Evolutionary conservation across 345 rosid genomes (phyloP).

Genomic region (Brassica cretica): DNA sequence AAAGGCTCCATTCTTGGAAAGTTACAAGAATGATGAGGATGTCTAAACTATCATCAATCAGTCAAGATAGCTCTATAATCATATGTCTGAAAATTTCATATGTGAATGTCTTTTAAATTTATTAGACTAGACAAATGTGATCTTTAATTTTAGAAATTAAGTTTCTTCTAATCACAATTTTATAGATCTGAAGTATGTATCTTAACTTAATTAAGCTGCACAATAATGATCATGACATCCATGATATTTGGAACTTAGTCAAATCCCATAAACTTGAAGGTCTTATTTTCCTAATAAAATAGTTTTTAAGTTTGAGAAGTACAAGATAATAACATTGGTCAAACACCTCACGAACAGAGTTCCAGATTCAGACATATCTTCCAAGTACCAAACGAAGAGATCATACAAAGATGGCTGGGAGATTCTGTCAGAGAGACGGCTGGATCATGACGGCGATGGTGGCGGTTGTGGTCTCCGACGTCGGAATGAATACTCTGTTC

Average conservation of each 20-base stretch:
- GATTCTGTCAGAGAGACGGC: constrained; percentile 27
- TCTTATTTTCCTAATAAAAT: background rate
- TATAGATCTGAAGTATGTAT: too few relatives aligned
- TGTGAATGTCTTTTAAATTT: constrained; percentile 17
- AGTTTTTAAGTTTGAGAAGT: background rate
- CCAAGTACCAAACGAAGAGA: background rate
- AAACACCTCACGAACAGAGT: background rate
- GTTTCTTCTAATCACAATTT: constrained; percentile 13
- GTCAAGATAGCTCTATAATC: background rate
- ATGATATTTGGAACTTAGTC: background rate
- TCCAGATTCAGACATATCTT: constrained; percentile 5
- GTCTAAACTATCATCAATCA: constrained; percentile 30
- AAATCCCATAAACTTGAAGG: background rate
- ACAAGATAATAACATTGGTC: background rate
- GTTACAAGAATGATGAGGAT: constrained; percentile 45
- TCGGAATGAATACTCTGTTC: constrained; percentile 39
- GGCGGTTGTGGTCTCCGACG: constrained; percentile 31
- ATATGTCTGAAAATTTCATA: background rate
- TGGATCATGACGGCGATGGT: constrained; percentile 51
- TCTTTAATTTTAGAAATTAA: constrained; percentile 14
- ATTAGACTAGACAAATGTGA: constrained; percentile 29
- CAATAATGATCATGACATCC: background rate
- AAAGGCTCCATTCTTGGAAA: constrained; percentile 56
- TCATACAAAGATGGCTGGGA: constrained; percentile 11
- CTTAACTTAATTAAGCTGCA: background rate